Evolutionary conservation across 2,329 filamentous ascomycete species (phyloP).

Genomic region (Fusarium burgessii): DNA sequence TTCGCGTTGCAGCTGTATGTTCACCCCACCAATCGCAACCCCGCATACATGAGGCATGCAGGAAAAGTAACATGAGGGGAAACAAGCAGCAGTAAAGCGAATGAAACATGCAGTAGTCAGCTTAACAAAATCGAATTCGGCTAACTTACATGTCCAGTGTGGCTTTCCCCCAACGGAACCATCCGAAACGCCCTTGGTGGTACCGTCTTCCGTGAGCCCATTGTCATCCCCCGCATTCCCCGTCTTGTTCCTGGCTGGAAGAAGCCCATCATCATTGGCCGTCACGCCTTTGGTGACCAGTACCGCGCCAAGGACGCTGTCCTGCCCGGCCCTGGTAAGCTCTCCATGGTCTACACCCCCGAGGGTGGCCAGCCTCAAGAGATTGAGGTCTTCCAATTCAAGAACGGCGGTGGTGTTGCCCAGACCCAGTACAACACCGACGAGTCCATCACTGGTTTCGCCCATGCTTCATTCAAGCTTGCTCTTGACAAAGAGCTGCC

Average conservation of each 20-base stretch:
- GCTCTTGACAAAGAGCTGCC: conserved; percentile 87
- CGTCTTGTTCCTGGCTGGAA: conserved; percentile 97
- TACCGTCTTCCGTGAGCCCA: conserved; percentile 98
- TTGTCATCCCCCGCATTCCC: conserved; percentile 93
- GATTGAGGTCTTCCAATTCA: conserved; percentile 92
- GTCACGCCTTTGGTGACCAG: conserved; percentile 98
- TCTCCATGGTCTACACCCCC: conserved; percentile 95
- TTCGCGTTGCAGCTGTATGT: conserved; percentile 32
- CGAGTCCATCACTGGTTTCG: conserved; percentile 94
- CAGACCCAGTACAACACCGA: conserved; percentile 99
- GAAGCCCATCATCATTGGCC: conserved; percentile 98
- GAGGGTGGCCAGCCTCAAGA: conserved; percentile 83
- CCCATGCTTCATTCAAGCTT: conserved; percentile 96
- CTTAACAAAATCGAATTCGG: conserved; percentile 19
- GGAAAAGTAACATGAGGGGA: conserved; percentile 20
- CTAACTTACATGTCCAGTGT: conserved; percentile 71
- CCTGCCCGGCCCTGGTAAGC: conserved; percentile 83
- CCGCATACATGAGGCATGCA: conserved; percentile 42
- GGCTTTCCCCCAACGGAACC: conserved; percentile 96
- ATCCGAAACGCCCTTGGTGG: conserved; percentile 83
- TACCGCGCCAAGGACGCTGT: conserved; percentile 96
- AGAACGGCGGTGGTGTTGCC: conserved; percentile 85
- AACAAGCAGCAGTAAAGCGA: conserved; percentile 19
- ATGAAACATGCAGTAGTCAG: conserved; percentile 22
- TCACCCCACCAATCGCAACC: conserved; percentile 38